phyloP scores from a whole-genome alignment of 306 rosid genomes.

The Cicer judaicum region DNA sequence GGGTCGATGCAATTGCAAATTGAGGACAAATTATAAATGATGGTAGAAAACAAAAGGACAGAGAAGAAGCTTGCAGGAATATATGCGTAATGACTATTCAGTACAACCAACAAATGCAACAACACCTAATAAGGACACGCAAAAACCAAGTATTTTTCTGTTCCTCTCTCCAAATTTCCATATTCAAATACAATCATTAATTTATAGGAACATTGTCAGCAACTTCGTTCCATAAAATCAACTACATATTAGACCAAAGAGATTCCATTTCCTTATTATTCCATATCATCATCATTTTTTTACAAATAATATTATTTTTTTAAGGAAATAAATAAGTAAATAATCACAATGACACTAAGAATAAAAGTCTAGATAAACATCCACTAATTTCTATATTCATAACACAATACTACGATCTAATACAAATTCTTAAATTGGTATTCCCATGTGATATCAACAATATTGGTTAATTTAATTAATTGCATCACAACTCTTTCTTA shows the following conservation, averaged over 20 bases:
- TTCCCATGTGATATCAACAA: background rate
- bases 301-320: no score
- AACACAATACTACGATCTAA: background rate
- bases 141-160: background rate
- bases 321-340: no score
- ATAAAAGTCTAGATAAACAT: no score
- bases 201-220: conserved; percentile 29
- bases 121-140: conserved; percentile 54
- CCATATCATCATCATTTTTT: background rate
- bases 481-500: conserved; percentile 22
- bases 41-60: conserved; percentile 26
- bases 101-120: conserved; percentile 30
- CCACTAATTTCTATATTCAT: background rate
- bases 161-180: background rate
- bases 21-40: conserved; percentile 27
- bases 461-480: conserved; percentile 26
- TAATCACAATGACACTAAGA: no score
- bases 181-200: conserved; percentile 26
- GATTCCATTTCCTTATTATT: background rate
- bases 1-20: background rate
- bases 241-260: conserved; percentile 14
- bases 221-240: conserved; percentile 17
- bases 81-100: conserved; percentile 32
- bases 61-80: conserved; percentile 37
- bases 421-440: conserved; percentile 19